Base-by-base conservation (phyloP, 148 eudicot genomes). In the Rhododendron vialii region DNA sequence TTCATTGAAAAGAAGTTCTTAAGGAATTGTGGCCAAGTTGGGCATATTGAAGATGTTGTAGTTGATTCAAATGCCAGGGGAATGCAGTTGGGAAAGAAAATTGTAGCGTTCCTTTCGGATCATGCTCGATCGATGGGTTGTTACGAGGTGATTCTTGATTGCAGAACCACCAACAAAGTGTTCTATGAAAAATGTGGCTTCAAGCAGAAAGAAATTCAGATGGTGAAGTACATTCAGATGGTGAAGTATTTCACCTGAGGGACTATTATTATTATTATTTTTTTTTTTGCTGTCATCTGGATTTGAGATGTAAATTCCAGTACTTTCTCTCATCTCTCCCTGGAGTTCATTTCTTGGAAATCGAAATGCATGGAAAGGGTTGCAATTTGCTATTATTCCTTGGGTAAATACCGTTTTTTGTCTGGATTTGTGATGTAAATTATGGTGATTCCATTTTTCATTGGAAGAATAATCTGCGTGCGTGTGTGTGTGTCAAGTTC, bases 61-160 rank as follows among this genome's bases (percentile, higher is more conserved):
- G 98, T 95, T 4, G 98, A 95, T 89, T 87, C 94, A 2, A 88
- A 59, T 84, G 90, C 90, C 17, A 87, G 98, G 35, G 95, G 98
- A 17, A 47, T 91, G 93, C 92, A 96, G 18, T 84, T 96, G 57
- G 99, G 98, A 30, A 95, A 95, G 91, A 96, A 90, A 82, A 83
- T 96, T 4, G 69, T 95, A 8, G 90, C 51, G 48, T 96, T 89
- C 81, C 94, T 96, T 20, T 81, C 87, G 0, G 93, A 92, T 36
- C 98, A 96, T 87, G 95, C 98, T 30, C 83, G 41, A 61, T 84
- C 90, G 11, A 88, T 48, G 90, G 99, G 98, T 75, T 96, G 99
- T 85, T 96, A 96, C 87, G 93, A 96, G 91, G 99, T 96, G 86
- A 94, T 96, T 80, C 98, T 96, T 85, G 96, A 96, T 84, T 96